A percentile compares a stretch with the other conserved stretches of the same genome.
These are phyloP conservation scores for Fulvia fulva DNA, from an alignment of 2,329 filamentous ascomycete genomes.

Conservation along the genomic window DNA sequence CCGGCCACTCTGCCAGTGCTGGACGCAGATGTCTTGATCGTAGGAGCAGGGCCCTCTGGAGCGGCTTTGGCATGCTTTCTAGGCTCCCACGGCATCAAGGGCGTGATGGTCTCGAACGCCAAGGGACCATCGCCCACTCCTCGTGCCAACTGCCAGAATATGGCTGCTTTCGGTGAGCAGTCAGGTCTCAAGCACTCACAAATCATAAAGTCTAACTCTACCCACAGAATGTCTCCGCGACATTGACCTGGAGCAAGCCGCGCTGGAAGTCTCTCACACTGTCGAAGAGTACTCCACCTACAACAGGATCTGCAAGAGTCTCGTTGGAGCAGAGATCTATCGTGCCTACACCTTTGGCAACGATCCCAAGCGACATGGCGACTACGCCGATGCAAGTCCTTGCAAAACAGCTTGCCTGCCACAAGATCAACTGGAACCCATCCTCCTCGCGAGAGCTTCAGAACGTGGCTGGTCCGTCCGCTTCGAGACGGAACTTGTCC, in stretches of 20 bases:
- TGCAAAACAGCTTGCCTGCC: not conserved
- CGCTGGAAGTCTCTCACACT: not conserved
- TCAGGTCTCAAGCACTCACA: not conserved
- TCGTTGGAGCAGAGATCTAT: constrained; percentile 5
- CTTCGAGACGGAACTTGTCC: not conserved
- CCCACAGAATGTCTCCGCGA: constrained; percentile 4
- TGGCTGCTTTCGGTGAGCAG: constrained; percentile 2
- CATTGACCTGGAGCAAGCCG: constrained; percentile 1
- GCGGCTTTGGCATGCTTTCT: constrained; percentile 3
- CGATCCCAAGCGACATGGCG: constrained; percentile 6
- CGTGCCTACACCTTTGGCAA: constrained; percentile 2
- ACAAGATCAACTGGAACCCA: constrained; percentile 2
- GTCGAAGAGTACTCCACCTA: constrained; percentile 1
- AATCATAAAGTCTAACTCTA: not conserved
- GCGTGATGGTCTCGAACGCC: constrained; percentile 2
- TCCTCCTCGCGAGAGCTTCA: not conserved
- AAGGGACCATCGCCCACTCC: not conserved
- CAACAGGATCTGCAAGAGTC: constrained; percentile 1
- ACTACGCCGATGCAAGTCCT: constrained; percentile 5
- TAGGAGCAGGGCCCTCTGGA: constrained; percentile 4
- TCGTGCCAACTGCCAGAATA: constrained; percentile 5
- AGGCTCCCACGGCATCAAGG: constrained; percentile 2
- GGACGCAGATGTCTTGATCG: constrained; percentile 6
- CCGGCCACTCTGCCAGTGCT: not conserved
- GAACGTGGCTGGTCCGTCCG: not conserved